These are phyloP conservation scores for Candida frijolesensis DNA, from an alignment of 1,139 yeast species.

Conservation along the genomic window DNA sequence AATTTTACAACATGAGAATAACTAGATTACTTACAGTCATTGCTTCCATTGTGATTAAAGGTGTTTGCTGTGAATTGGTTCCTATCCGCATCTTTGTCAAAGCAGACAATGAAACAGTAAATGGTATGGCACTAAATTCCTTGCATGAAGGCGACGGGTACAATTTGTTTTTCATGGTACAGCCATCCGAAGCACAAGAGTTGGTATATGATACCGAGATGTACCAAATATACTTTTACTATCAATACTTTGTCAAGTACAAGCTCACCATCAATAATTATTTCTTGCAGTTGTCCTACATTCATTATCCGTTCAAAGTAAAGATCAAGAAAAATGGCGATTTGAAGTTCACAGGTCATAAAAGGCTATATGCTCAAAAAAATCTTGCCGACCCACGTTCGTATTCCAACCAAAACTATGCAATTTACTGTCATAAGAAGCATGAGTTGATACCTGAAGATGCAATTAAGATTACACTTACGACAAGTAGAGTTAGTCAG, in stretches of 20 bases:
- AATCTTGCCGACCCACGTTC: conserved; percentile 3
- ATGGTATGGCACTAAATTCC: conserved; percentile 31
- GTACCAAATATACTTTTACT: conserved; percentile 2
- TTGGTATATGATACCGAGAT: conserved; percentile 4
- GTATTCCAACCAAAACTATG: conserved; percentile 2
- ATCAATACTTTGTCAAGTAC: neutral
- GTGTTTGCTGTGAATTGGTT: neutral
- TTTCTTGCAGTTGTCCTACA: conserved; percentile 2
- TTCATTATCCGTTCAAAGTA: conserved; percentile 4
- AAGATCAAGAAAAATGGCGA: conserved; percentile 4
- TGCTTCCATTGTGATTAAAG: neutral
- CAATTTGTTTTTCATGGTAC: conserved; percentile 39
- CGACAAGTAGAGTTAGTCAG: neutral
- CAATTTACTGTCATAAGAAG: neutral
- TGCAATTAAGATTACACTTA: neutral
- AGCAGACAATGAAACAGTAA: conserved; percentile 22
- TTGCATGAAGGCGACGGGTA: conserved; percentile 58
- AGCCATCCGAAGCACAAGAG: neutral
- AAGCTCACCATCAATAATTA: neutral
- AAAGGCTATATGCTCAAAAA: neutral
- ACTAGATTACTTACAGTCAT: neutral
- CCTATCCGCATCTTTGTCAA: conserved; percentile 15
- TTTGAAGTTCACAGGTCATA: neutral
- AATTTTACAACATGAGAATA: neutral
- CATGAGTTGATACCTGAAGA: neutral